Base-by-base conservation (phyloP, 805 yeast genomes). In the Komagataella pastoris region DNA sequence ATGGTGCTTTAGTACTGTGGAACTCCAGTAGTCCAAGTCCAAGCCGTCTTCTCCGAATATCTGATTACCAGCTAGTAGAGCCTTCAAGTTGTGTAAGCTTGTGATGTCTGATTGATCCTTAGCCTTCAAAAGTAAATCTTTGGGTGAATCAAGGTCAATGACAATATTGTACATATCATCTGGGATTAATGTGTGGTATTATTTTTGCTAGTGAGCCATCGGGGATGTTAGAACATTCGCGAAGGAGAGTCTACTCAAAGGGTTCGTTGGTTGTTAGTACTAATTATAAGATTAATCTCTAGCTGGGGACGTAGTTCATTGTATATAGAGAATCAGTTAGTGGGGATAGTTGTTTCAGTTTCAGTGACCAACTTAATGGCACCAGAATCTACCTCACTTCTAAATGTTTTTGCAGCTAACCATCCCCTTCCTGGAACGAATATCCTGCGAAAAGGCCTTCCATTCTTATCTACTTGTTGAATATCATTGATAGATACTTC, bases 401-500 rank as follows among this genome's bases (percentile, higher is more conserved):
- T 30, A 48, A 52, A 49, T 50, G 55, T 61, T 44, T 57, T 64
- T n/a, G 63, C 55, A 7, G 75, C 60, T 1, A 73, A 63, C 83
- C 83, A 77, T 0, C 83, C 81, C 46, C 71, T 59, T 8, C 72
- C 72, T 1, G 78, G 80, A 36, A 77, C 65, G 53, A 70, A 74
- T 2, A 75, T 58, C 40, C 83, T 58, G 49, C 74, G 65, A 50
- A 68, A 70, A 5, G 67, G 69, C 47, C 66, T 68, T 0, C 77
- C 77, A 47, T 67, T 61, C 44, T 59, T 61, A 54, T 71, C 76
- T 1, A 54, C 51, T n/a, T 30, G 52, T 44, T 12, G 49, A 5
- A 43, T 19, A 14, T 14, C 46, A 23, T 36, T 47, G 6, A 47
- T n/a, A 7, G 47, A 17, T n/a, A 21, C 47, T 17, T 46, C 47